Evolutionary conservation across 345 rosid genomes (phyloP).

Genomic region (Melaleuca alternifolia): DNA sequence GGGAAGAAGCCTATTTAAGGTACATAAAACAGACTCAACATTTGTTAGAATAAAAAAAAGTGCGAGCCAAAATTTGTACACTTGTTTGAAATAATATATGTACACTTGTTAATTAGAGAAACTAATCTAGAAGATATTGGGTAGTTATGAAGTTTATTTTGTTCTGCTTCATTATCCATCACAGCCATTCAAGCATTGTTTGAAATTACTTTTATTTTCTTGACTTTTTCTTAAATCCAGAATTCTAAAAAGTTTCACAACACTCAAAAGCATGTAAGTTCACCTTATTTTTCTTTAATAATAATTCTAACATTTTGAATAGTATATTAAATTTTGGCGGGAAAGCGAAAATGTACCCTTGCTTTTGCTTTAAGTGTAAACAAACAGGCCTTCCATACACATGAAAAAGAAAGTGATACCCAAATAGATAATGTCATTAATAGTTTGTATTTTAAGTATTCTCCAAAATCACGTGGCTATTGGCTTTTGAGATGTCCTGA

Average conservation of each 20-base stretch:
- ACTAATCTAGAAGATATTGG: no score
- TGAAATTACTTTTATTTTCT: background rate
- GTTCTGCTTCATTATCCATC: background rate
- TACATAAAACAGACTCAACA: background rate
- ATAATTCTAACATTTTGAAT: background rate
- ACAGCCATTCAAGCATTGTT: background rate
- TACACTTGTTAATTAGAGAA: no score
- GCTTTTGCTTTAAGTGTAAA: background rate
- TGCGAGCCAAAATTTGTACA: background rate
- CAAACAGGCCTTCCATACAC: background rate
- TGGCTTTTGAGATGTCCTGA: no score
- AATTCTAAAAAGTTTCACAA: background rate
- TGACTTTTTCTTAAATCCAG: background rate
- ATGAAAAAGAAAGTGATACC: background rate
- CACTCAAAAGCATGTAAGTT: no score
- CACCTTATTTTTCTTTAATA: no score
- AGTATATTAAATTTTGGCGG: background rate
- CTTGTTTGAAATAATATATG: no score
- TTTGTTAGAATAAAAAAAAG: background rate
- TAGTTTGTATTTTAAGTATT: background rate
- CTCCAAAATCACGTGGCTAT: background rate
- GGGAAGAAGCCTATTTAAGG: background rate
- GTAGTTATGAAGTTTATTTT: no score
- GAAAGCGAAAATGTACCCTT: background rate
- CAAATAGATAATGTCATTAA: background rate